Evolutionary conservation across 441 rosid genomes (phyloP).

Genomic region (Pelargonium exstipulatum): DNA sequence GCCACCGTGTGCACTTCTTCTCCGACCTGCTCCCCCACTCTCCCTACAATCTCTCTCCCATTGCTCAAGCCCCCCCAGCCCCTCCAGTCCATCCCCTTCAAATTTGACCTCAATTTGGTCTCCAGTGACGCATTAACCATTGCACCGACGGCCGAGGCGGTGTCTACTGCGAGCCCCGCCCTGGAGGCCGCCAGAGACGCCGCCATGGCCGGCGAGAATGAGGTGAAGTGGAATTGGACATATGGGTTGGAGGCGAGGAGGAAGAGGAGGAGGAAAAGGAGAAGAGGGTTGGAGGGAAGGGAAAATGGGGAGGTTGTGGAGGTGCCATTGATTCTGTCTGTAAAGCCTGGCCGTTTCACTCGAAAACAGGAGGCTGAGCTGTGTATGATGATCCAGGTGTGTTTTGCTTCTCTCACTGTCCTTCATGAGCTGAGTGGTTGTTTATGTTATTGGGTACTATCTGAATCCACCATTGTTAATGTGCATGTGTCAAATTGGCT

Average conservation of each 20-base stretch:
- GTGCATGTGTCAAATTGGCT: too few relatives aligned
- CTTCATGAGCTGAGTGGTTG: not conserved
- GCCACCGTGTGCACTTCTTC: not conserved
- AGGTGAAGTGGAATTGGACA: conserved; percentile 13
- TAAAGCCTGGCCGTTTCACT: conserved; percentile 29
- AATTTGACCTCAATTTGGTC: conserved; percentile 18
- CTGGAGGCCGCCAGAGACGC: conserved; percentile 31
- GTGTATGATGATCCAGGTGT: conserved; percentile 43
- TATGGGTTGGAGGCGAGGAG: conserved; percentile 22
- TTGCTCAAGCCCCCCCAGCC: not conserved
- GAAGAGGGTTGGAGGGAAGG: conserved; percentile 22
- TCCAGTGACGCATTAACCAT: conserved; percentile 20
- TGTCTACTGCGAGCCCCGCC: conserved; percentile 23
- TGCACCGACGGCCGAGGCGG: conserved; percentile 20
- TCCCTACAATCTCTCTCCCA: not conserved
- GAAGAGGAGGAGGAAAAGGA: conserved; percentile 37
- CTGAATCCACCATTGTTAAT: too few relatives aligned
- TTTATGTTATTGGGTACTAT: too few relatives aligned
- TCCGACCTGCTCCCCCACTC: not conserved
- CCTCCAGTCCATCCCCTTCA: conserved; percentile 15
- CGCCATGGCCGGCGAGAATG: conserved; percentile 23
- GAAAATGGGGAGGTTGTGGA: not conserved
- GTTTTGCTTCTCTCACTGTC: not conserved
- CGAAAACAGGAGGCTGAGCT: conserved; percentile 44
- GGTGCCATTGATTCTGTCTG: conserved; percentile 17